Evolutionary conservation across 169 alveolate genomes (phyloP).

Genomic region (Plasmodium vinckei): DNA sequence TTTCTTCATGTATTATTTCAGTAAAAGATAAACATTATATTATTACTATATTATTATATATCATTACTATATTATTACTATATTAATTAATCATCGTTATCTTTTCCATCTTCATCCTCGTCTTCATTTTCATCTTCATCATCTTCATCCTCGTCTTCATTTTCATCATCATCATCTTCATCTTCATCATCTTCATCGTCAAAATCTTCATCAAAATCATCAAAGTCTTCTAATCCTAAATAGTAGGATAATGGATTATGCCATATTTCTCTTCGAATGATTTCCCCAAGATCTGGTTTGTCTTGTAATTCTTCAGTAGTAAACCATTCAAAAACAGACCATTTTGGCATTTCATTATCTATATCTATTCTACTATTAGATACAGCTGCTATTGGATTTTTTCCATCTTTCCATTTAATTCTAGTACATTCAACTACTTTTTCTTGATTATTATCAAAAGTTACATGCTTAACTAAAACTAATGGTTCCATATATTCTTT

Average conservation of each 20-base stretch:
- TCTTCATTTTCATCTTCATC: conserved; percentile 50
- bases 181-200: conserved; percentile 80
- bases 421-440: conserved; percentile 90
- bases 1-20: no score
- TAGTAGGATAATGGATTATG: conserved; percentile 92
- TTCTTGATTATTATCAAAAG: conserved; percentile 86
- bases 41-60: no score
- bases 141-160: conserved; percentile 75
- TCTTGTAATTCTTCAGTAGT: conserved; percentile 87
- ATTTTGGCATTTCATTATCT: conserved; percentile 76
- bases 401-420: conserved; percentile 90
- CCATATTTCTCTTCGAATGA: conserved; percentile 92
- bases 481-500: conserved; percentile 90
- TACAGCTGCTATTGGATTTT: conserved; percentile 72
- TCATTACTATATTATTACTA: no score
- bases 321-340: conserved; percentile 89
- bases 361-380: conserved; percentile 48
- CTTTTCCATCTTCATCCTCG: conserved; percentile 46
- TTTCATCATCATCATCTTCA: conserved; percentile 74
- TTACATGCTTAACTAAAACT: conserved; percentile 87
- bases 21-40: no score
- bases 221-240: conserved; percentile 82
- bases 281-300: conserved; percentile 91
- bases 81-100: conserved; percentile 27
- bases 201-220: conserved; percentile 86